A percentile compares a stretch with the other conserved stretches of the same genome.
phyloP scores from a whole-genome alignment of 179 eudicot genomes.

The Nepenthes alata region DNA sequence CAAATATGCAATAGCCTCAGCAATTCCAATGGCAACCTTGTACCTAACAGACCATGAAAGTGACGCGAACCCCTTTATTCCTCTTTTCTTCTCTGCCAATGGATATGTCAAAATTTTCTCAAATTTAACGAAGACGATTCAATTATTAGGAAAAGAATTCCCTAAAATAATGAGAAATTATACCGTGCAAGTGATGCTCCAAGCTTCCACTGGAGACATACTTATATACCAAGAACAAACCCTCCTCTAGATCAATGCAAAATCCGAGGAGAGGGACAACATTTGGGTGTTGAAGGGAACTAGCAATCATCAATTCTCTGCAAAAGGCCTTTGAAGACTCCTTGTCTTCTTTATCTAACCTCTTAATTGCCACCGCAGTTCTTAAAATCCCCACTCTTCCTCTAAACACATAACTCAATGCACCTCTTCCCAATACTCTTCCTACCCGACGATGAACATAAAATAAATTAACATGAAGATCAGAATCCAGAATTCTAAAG shows the following conservation, averaged over 20 bases:
- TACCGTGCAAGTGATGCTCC: constrained; percentile 85
- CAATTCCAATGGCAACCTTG: constrained; percentile 80
- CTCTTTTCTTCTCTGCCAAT: constrained; percentile 52
- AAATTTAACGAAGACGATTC: not conserved
- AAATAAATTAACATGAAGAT: constrained; percentile 4
- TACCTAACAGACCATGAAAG: constrained; percentile 85
- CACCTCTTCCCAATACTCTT: constrained; percentile 95
- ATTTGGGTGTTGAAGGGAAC: constrained; percentile 69
- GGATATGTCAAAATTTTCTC: not conserved
- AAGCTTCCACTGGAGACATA: constrained; percentile 93
- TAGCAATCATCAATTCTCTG: constrained; percentile 92
- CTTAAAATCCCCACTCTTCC: constrained; percentile 73
- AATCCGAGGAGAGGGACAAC: constrained; percentile 87
- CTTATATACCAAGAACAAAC: constrained; percentile 85
- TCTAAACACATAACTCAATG: constrained; percentile 85
- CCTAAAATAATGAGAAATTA: not conserved
- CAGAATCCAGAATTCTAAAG: not conserved
- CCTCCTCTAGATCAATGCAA: constrained; percentile 84
- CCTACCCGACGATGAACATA: constrained; percentile 38
- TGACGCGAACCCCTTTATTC: constrained; percentile 54
- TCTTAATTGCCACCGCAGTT: constrained; percentile 74
- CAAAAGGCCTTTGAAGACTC: constrained; percentile 87
- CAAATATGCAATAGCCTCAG: constrained; percentile 73
- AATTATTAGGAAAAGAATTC: not conserved
- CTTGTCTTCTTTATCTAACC: constrained; percentile 78